phyloP scores from a whole-genome alignment of 768 basidiomycete genomes.

The Russula foetens region DNA sequence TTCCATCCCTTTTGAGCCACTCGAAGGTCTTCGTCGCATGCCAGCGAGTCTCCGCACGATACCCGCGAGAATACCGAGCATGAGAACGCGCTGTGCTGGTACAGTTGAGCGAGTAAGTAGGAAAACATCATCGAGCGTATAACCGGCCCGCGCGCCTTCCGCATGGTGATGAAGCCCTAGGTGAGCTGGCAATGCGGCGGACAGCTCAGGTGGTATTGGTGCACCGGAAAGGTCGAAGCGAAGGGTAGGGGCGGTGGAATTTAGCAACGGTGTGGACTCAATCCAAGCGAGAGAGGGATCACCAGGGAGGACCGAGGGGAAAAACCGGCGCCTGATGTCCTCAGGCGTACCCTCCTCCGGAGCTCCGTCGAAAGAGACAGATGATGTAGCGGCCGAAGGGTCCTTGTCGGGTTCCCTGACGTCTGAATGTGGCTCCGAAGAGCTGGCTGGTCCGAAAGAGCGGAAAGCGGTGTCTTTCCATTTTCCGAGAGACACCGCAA shows the following conservation, averaged over 20 bases:
- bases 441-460: not conserved
- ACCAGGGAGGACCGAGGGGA: constrained; percentile 58
- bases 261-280: constrained; percentile 27
- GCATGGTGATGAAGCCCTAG: constrained; percentile 90
- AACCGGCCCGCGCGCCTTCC: constrained; percentile 71
- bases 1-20: constrained; percentile 27
- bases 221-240: constrained; percentile 68
- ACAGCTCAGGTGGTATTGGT: constrained; percentile 49
- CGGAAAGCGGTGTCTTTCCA: constrained; percentile 22
- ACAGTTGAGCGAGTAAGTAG: constrained; percentile 74
- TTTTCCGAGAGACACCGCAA: constrained; percentile 34
- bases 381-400: not conserved
- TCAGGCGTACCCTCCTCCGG: constrained; percentile 71
- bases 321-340: constrained; percentile 76
- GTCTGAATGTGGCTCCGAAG: not conserved
- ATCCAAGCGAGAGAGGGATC: constrained; percentile 84
- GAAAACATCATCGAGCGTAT: constrained; percentile 82
- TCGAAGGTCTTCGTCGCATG: constrained; percentile 24
- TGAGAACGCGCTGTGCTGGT: constrained; percentile 72
- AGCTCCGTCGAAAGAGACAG: constrained; percentile 20
- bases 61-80: constrained; percentile 63
- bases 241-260: constrained; percentile 28
- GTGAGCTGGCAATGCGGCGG: constrained; percentile 63
- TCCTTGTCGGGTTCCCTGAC: not conserved
- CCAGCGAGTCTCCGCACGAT: constrained; percentile 36